Evolutionary conservation across 345 rosid genomes (phyloP), one percentile per base, ranked within the genome.

Genomic region (Gossypium turneri): DNA sequence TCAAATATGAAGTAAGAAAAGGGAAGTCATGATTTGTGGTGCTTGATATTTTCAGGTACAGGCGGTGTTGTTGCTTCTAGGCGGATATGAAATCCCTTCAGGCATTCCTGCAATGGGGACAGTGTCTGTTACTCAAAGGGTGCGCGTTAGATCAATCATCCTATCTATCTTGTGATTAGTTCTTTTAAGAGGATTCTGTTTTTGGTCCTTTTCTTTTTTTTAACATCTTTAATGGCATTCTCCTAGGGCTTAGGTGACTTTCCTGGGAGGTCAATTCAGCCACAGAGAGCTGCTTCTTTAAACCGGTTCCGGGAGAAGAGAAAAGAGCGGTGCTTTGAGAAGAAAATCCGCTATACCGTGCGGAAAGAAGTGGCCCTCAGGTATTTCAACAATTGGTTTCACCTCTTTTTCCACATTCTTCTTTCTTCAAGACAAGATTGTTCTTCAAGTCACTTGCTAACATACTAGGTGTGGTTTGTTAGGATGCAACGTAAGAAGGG

Each of bases 401-500:
- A 9, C 48, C 5, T 56, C 16, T 27, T 64, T 34, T 50, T 74
- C 25, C 47, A 13, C 45, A 1, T 15, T 11, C 38, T 52, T 11
- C 38, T 58, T 43, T 50, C 66, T 48, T 56, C 64, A 55, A 3
- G 29, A 62, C 53, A 17, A 65, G 73, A 17, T 68, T 68, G 61
- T 45, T 27, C 12, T 55, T 56, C 48, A 24, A 17, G 15, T 59
- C 19, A 15, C 45, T 52, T 61, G 51, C 19, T 72, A 6, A 45
- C 58, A 43, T 55, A 9, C 9, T 6, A 44, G 11, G 24, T 15
- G 56, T 38, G 60, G 29, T 58, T 27, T 20, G 81, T 56, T 38
- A 87, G 93, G 80, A 89, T 89, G 93, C 93, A 86, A 57, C 85
- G 90, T 56, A 89, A 82, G 80, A 87, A 87, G 65, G 93, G 93